These are phyloP conservation scores for Diaporthe citrichinensis DNA, from an alignment of 2,329 filamentous ascomycete species.

Conservation along the genomic window DNA sequence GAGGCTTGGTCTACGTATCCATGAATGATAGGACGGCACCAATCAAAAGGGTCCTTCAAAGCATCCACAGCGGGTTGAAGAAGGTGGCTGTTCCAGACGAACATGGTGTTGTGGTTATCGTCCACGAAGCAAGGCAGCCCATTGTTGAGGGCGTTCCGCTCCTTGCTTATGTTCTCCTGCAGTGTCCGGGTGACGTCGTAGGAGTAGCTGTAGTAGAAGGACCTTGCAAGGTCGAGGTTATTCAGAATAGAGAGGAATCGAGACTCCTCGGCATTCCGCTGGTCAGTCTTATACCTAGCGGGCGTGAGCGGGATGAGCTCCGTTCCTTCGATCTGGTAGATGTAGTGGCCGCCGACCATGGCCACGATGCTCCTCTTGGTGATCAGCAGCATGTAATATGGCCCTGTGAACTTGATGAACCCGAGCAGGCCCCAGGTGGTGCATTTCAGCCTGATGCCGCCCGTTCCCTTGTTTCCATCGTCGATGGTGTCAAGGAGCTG, in stretches of 20 bases:
- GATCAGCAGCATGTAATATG: constrained; percentile 97
- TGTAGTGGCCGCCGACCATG: constrained; percentile 94
- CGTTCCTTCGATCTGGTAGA: constrained; percentile 95
- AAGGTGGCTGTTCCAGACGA: constrained; percentile 96
- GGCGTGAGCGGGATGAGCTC: constrained; percentile 91
- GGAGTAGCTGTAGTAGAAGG: constrained; percentile 98
- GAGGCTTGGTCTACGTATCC: constrained; percentile 95
- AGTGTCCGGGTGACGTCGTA: constrained; percentile 95
- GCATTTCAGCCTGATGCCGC: constrained; percentile 89
- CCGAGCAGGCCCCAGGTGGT: constrained; percentile 94
- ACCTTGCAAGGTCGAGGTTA: constrained; percentile 89
- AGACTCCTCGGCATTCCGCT: constrained; percentile 86
- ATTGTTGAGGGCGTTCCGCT: constrained; percentile 78
- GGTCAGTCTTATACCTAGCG: constrained; percentile 81
- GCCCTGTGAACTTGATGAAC: constrained; percentile 95
- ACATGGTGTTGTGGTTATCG: constrained; percentile 90
- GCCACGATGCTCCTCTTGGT: constrained; percentile 97
- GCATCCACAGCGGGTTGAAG: constrained; percentile 79
- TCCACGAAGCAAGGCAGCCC: constrained; percentile 71
- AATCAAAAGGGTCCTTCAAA: constrained; percentile 89
- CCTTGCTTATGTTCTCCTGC: constrained; percentile 90
- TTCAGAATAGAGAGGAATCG: constrained; percentile 90
- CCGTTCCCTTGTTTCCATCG: constrained; percentile 91
- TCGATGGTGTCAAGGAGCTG: constrained; percentile 95
- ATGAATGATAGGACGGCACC: constrained; percentile 96